phyloP scores from a whole-genome alignment of 331 rosid species.

The Spiraea crenata region DNA sequence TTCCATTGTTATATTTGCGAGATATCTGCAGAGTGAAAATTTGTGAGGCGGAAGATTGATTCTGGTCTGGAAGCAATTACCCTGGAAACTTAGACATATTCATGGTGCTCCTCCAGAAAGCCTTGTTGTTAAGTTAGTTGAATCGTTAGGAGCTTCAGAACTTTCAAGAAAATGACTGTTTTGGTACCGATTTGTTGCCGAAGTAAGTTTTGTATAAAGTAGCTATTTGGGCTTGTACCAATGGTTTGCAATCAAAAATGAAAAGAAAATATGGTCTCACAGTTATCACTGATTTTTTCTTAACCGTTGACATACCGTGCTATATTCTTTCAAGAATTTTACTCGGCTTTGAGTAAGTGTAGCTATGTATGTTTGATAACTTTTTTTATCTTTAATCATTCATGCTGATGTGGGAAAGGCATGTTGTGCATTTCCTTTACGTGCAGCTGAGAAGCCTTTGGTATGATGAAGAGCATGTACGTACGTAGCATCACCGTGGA shows the following conservation, averaged over 20 bases:
- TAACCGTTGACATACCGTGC: background rate
- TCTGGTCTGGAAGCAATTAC: slow-evolving; percentile 46
- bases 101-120: slow-evolving; percentile 96
- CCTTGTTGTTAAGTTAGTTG: slow-evolving; percentile 87
- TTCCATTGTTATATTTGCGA: slow-evolving; percentile 77
- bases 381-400: too few relatives aligned
- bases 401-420: background rate
- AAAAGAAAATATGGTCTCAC: background rate
- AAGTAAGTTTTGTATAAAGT: slow-evolving; percentile 54
- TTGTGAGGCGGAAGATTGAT: slow-evolving; percentile 67
- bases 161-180: slow-evolving; percentile 70
- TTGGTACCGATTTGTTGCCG: slow-evolving; percentile 78
- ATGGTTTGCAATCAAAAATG: background rate
- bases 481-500: slow-evolving; percentile 73
- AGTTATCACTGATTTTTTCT: slow-evolving; percentile 7
- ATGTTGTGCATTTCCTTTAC: slow-evolving; percentile 21
- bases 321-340: background rate
- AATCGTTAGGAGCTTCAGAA: slow-evolving; percentile 77
- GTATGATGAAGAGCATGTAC: slow-evolving; percentile 59
- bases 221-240: slow-evolving; percentile 15
- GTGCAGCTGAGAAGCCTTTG: slow-evolving; percentile 79
- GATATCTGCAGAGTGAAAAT: slow-evolving; percentile 86
- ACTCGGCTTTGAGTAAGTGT: background rate
- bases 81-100: slow-evolving; percentile 61
- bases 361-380: background rate